These are phyloP conservation scores for Tetraselmis chui DNA, from an alignment of 139 green algal species.

Conservation along the genomic window DNA sequence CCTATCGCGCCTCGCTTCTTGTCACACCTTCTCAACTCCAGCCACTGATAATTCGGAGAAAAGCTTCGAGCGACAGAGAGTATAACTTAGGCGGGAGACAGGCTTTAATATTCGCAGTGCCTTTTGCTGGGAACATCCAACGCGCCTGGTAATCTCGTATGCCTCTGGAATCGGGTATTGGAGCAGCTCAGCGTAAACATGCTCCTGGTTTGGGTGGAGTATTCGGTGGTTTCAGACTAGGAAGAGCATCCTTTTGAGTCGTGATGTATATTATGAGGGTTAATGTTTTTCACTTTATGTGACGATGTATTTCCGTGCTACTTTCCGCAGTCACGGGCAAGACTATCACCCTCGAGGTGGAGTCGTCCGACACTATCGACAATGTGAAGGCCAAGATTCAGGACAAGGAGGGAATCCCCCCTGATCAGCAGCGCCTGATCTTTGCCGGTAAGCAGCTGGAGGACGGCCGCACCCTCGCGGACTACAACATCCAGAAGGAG, in stretches of 20 bases:
- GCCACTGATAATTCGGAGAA: constrained; percentile 33
- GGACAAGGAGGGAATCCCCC: constrained; percentile 72
- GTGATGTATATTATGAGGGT: too few species aligned
- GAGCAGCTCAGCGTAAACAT: too few species aligned
- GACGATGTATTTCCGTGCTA: too few species aligned
- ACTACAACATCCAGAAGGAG: constrained; percentile 99
- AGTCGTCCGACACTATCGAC: constrained; percentile 46
- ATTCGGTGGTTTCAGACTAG: too few species aligned
- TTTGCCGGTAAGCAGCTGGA: constrained; percentile 96
- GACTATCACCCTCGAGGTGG: constrained; percentile 45
- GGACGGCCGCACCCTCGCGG: constrained; percentile 88
- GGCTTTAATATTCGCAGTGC: too few species aligned
- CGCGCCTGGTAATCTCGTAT: too few species aligned
- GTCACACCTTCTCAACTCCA: constrained; percentile 39
- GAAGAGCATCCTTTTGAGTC: too few species aligned
- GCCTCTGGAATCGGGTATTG: too few species aligned
- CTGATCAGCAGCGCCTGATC: constrained; percentile 94
- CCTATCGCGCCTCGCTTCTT: constrained; percentile 25
- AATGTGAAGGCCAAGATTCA: constrained; percentile 48
- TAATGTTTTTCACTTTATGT: too few species aligned
- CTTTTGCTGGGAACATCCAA: too few species aligned
- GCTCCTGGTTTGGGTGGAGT: too few species aligned
- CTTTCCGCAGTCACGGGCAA: constrained; percentile 38
- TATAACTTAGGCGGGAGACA: constrained; percentile 76
- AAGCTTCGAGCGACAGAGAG: constrained; percentile 60